Evolutionary conservation across 2,329 filamentous ascomycete species (phyloP), one percentile per base, ranked within the genome.

Genomic region (Aspergillus quadrilineatus): DNA sequence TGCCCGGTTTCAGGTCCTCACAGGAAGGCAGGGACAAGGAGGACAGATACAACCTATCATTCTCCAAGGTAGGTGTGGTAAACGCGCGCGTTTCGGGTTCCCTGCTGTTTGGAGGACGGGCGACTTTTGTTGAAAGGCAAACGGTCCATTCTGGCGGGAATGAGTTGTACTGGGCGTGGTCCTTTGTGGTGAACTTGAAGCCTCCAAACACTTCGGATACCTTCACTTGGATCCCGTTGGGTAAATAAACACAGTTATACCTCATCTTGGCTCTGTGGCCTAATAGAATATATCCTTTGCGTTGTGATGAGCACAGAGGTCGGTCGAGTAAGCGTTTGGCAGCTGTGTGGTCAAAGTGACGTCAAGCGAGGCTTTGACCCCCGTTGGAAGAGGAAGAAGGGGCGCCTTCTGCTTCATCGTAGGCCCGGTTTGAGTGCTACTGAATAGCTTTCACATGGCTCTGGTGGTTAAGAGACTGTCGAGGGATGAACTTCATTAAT

Each of bases 11-110:
- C 9, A 62, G 46, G n/a, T 60, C 67, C 1, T 54, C 71, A 2
- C 56, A 42, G 7, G 68, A 71, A 34, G 42, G 59, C 9, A 61
- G 59, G 10, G 69, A 66, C 28, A 66, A 61, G 0, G 57, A 72
- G 65, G 1, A 71, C 64, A 0, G 39, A 63, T 6, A 69, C 67
- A 0, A 56, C 70, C 4, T 71, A 68, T 72, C 53, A 69, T 66
- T 0, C 62, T 72, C 7, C 72, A 52, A 14, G 22, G 50, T 37
- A 34, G 50, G 50, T 7, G 9, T 14, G 2, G 41, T 45, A 12
- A 45, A 52, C 6, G 50, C 41, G 5, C 17, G 41, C 22, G 41
- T 36, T 12, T 73, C 42, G 67, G 41, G 8, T 1, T 52, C 41
- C 14, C 22, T 17, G 41, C 15, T 15, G 48, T 37, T 15, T 9